Evolutionary conservation across 306 rosid genomes (phyloP).

Genomic region (Gastrolobium villosum): DNA sequence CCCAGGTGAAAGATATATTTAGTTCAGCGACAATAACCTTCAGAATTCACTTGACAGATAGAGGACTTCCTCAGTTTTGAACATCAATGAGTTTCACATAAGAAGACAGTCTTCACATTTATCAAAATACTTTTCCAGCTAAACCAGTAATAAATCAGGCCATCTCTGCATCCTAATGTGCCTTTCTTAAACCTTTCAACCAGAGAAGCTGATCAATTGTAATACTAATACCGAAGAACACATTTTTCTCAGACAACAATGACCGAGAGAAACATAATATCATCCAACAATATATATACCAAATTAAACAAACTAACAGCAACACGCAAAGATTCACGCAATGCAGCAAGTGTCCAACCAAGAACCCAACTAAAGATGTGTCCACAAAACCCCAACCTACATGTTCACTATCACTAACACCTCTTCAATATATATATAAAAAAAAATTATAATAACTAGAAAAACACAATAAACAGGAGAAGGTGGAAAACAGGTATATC

Average conservation of each 20-base stretch:
- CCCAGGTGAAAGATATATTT: background rate
- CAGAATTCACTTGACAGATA: slow-evolving; percentile 10
- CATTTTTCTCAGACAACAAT: background rate
- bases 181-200: slow-evolving; percentile 3
- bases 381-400: slow-evolving; percentile 22
- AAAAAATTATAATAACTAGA: slow-evolving; percentile 14
- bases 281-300: slow-evolving; percentile 12
- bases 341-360: background rate
- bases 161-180: background rate
- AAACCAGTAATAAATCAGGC: slow-evolving; percentile 12
- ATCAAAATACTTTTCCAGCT: slow-evolving; percentile 5
- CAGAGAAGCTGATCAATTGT: background rate
- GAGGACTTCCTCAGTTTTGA: background rate
- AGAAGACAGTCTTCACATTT: background rate
- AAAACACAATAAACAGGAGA: background rate
- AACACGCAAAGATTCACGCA: background rate
- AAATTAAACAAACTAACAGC: slow-evolving; percentile 2
- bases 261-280: background rate
- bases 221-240: background rate
- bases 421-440: background rate
- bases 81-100: background rate
- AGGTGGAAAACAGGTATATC: background rate
- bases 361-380: slow-evolving; percentile 10
- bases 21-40: background rate
- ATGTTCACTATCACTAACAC: slow-evolving; percentile 17